Evolutionary conservation across 495 filamentous ascomycete species (phyloP).

Genomic region (Neurospora tetrasperma): DNA sequence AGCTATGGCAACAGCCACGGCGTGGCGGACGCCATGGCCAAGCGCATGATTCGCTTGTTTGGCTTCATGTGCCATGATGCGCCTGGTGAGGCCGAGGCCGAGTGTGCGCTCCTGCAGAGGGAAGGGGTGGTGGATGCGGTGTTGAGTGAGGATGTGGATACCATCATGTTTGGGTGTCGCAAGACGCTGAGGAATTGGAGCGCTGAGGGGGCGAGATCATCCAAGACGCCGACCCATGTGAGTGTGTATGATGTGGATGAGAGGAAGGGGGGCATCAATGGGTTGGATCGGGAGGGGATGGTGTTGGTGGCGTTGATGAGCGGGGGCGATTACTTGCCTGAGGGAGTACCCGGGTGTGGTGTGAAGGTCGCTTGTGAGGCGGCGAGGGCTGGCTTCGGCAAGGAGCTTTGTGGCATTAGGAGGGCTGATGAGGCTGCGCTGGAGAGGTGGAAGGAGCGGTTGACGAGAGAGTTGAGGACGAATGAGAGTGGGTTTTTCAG

Average conservation of each 20-base stretch:
- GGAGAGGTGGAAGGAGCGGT: constrained; percentile 59
- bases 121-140: constrained; percentile 87
- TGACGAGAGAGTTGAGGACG: constrained; percentile 65
- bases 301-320: constrained; percentile 90
- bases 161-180: constrained; percentile 91
- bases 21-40: constrained; percentile 50
- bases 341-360: constrained; percentile 80
- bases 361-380: constrained; percentile 82
- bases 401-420: constrained; percentile 55
- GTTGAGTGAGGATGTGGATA: constrained; percentile 94
- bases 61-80: constrained; percentile 78
- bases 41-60: constrained; percentile 74
- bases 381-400: constrained; percentile 78
- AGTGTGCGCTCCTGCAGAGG: constrained; percentile 80
- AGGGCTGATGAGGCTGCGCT: constrained; percentile 40
- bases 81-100: constrained; percentile 93
- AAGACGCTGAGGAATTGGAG: constrained; percentile 76
- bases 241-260: constrained; percentile 53
- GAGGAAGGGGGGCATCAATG: constrained; percentile 35
- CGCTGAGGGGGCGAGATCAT: constrained; percentile 51
- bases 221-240: constrained; percentile 74
- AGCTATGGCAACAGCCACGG: constrained; percentile 28
- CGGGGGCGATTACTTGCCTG: constrained; percentile 89
- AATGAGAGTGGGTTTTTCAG: constrained; percentile 81
- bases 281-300: constrained; percentile 79